Evolutionary conservation across 108 stramenopile genomes (phyloP), one percentile per base, ranked within the genome.

Genomic region (Pseudonitzschia pungens): DNA sequence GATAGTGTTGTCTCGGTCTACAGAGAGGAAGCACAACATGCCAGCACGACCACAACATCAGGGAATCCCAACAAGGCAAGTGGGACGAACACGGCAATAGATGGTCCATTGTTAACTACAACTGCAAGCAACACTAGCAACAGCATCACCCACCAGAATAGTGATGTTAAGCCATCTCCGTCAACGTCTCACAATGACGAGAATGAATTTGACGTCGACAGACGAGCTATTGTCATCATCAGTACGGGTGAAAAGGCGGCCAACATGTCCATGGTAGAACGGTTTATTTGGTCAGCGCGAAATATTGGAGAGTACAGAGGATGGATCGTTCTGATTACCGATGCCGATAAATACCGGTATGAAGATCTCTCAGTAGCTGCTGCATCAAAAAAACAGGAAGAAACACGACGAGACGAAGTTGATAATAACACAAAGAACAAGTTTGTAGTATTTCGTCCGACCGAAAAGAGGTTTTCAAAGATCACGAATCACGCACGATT

Each of bases 231-330:
- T 28, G 36, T 59, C 42, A 14, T 59, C 42, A 71, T 71, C 24
- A 71, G 71, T 45, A 71, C 41, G 71, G 71, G 71, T 55, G 15
- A 45, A 45, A 60, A 59, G 41, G 71, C 71, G 6, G 40, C 41
- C 24, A 42, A 71, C 32, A 44, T 57, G 16, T 33, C 52, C 18
- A 45, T 71, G 40, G 71, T 71, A 0, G 71, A 71, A 28, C 71
- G 71, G n/a, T 71, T 71, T 26, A 36, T 71, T 0, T 71, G 58
- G 57, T 71, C 71, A 0, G 57, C 57, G 18, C 43, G 71, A n/a
- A 40, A 71, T 26, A 58, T 42, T 21, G 71, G 71, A 26, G 24
- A 59, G 18, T 71, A 26, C 42, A 48, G n/a, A 9, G 71, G 58
- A 21, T 71, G 42, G 36, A 67, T 67, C 11, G 24, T 67, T 9